Evolutionary conservation across 306 rosid species (phyloP), one percentile per base, ranked within the genome.

Genomic region (Begonia peltatifolia): DNA sequence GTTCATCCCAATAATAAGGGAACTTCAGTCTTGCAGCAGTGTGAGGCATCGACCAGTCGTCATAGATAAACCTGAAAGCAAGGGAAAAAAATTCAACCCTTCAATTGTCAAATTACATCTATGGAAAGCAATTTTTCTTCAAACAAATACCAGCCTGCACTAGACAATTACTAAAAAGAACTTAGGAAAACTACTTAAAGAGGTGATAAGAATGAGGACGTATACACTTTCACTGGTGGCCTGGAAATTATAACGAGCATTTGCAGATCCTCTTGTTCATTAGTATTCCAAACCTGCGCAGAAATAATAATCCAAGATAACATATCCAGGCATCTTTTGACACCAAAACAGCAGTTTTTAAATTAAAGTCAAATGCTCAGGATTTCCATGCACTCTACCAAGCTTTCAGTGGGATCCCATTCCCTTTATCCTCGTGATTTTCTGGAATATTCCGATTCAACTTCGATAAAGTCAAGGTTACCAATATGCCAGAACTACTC

Each of bases 21-120:
- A 74, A 85, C 77, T 75, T 86, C 59, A 83, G 51, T 61, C 64
- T 86, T 16, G 95, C 87, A 42, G 99, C 95, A 41, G 74, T 63
- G 73, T 86, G 99, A 22, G 99, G 95, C 99, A 86, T 71, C 41
- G 25, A 77, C 99, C 99, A 90, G 63, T 73, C 83, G 3, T 79
- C 75, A 25, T 90, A 90, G 15, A 60, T 54, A 66, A 90, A 90
- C 88, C 99, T 90, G 70, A 64, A 51, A 71, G 38, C 42, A 62
- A 63, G 36, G 16, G 20, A 20, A 20, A 25, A 42, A 52, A 38
- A 14, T 20, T 14, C 42, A 52, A 12, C 36, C 14, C 46, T 18
- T 3, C 2, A 36, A 10, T 41, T 14, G 17, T 46, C 10, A 12
- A 57, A 46, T 2, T 4, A 17, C 2, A 30, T 30, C 38, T 5